These are phyloP conservation scores for Kodamaea fungicola DNA, from an alignment of 1,139 yeast species.

Conservation along the genomic window DNA sequence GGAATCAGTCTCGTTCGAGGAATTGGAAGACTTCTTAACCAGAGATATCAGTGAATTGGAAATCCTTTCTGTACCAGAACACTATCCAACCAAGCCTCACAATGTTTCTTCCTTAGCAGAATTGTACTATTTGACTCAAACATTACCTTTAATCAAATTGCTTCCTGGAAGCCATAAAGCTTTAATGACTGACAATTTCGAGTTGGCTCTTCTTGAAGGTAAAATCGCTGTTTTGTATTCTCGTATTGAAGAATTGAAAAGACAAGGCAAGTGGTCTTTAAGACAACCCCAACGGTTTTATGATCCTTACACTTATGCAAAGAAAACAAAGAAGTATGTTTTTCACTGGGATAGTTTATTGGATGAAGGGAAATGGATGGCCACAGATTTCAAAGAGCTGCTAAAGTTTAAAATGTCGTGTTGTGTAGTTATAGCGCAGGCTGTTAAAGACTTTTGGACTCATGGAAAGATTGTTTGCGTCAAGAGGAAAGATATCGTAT, in stretches of 20 bases:
- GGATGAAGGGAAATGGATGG: constrained; percentile 86
- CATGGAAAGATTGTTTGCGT: constrained; percentile 71
- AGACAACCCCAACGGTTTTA: constrained; percentile 73
- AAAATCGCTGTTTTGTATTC: constrained; percentile 89
- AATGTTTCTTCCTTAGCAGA: constrained; percentile 72
- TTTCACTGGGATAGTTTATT: constrained; percentile 72
- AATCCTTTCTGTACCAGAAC: constrained; percentile 40
- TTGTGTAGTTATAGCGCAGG: constrained; percentile 66
- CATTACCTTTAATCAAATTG: constrained; percentile 76
- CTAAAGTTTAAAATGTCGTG: constrained; percentile 66
- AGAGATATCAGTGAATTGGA: constrained; percentile 32
- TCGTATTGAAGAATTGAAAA: constrained; percentile 85
- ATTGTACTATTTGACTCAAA: constrained; percentile 80
- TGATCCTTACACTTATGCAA: constrained; percentile 58
- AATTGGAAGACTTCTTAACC: constrained; percentile 21
- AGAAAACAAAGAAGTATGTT: constrained; percentile 27
- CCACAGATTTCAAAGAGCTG: constrained; percentile 72
- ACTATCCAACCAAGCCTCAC: constrained; percentile 42
- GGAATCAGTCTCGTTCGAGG: constrained; percentile 18
- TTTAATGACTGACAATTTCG: constrained; percentile 79
- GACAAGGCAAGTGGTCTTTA: constrained; percentile 87
- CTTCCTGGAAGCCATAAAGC: constrained; percentile 85
- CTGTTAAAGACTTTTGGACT: constrained; percentile 73
- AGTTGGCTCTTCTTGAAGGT: constrained; percentile 85
- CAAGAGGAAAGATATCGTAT: constrained; percentile 35